Conservation (phyloP, 345 rosid species). For the Eucalyptus microcorys region DNA sequence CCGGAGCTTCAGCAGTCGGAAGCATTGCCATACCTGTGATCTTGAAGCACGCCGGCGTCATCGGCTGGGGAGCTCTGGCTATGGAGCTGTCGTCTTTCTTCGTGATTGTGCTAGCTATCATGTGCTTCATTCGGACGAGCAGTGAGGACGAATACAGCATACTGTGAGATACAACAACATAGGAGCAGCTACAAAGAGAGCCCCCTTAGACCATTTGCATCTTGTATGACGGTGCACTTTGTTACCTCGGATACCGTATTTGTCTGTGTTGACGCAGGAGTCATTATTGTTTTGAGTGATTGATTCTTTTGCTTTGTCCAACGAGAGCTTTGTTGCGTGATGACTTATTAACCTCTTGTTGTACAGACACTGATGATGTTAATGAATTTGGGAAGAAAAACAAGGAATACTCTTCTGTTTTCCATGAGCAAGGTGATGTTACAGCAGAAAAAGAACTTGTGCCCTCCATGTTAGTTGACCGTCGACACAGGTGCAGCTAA, state of each 20-base stretch:
- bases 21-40: conserved; percentile 91
- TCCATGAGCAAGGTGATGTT: not conserved
- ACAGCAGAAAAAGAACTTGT: not conserved
- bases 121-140: conserved; percentile 47
- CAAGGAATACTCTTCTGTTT: not conserved
- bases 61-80: conserved; percentile 89
- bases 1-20: conserved; percentile 86
- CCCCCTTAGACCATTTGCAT: not conserved
- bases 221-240: not conserved
- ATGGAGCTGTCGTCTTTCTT: conserved; percentile 79
- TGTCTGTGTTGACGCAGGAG: not conserved
- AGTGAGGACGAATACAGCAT: conserved; percentile 37
- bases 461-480: not conserved
- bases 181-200: not conserved
- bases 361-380: not conserved
- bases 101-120: conserved; percentile 57
- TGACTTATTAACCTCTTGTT: not conserved
- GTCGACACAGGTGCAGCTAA: not conserved
- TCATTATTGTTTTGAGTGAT: not conserved
- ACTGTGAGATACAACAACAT: conserved; percentile 8
- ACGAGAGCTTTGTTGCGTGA: not conserved
- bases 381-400: not conserved
- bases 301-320: not conserved
- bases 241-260: not conserved
- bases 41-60: conserved; percentile 82